Conservation (phyloP, 768 basidiomycete genomes). For the Tulasnella sp. region DNA sequence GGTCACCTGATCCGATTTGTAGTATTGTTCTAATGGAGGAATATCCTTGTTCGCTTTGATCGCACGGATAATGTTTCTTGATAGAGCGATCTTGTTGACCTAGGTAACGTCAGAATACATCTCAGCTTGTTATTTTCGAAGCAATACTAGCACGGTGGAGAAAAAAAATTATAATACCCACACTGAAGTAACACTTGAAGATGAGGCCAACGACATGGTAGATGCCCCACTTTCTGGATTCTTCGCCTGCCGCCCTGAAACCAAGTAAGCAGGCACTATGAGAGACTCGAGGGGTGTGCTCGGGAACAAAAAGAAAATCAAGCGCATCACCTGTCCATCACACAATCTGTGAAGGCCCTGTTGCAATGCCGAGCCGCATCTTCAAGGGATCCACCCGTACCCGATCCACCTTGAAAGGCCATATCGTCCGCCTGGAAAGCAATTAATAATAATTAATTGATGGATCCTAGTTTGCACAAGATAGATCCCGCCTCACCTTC, state of each 20-base stretch:
- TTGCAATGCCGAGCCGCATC: conserved; percentile 78
- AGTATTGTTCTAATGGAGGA: conserved; percentile 63
- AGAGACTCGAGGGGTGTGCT: no score
- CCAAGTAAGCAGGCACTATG: background rate
- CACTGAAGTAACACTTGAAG: conserved; percentile 91
- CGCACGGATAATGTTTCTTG: conserved; percentile 85
- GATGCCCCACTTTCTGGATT: conserved; percentile 80
- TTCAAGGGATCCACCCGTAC: conserved; percentile 56
- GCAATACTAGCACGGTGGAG: background rate
- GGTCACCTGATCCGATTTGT: conserved; percentile 80
- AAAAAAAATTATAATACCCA: conserved; percentile 29
- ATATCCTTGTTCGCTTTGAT: conserved; percentile 77
- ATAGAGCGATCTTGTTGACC: conserved; percentile 85
- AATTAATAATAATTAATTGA: background rate
- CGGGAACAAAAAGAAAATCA: no score
- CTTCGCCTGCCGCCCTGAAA: conserved; percentile 18
- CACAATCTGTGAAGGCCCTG: conserved; percentile 81
- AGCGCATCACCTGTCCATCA: conserved; percentile 84
- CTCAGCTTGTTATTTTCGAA: background rate
- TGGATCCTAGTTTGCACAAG: background rate
- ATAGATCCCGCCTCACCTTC: conserved; percentile 41
- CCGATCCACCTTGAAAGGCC: conserved; percentile 35
- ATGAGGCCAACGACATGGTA: conserved; percentile 88
- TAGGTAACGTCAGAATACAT: conserved; percentile 24
- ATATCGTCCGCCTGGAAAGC: conserved; percentile 27